Evolutionary conservation across 2,329 filamentous ascomycete genomes (phyloP), one percentile per base, ranked within the genome.

Genomic region (Beauveria sp.): DNA sequence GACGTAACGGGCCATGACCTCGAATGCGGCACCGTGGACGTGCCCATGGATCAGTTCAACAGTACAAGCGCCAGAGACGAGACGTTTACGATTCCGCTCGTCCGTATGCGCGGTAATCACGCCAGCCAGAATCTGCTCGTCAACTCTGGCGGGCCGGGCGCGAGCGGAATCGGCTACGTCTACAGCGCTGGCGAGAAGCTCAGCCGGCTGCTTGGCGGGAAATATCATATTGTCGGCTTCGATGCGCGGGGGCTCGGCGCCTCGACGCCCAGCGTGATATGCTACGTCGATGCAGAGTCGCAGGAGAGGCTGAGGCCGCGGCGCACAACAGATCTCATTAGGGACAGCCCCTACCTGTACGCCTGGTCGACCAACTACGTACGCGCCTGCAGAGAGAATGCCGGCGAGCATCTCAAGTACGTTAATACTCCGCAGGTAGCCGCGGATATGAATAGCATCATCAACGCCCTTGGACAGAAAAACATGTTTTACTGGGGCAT

Each of bases 361-460:
- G 74, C 76, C 0, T 78, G 74, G 74, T 68, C 77, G 1, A 66
- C 72, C 22, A 79, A 77, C 61, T 74, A 70, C 54, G 78, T 71
- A 3, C 69, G 67, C 12, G 74, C 76, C 0, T 81, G 79, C 53
- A 63, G 66, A 5, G 78, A 81, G 12, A 78, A 69, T 1, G 77
- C 76, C 72, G 78, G 77, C 0, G 76, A 78, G 53, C 68, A 79
- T 63, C 76, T 73, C 3, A 65, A 64, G 8, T 79, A 80, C 63
- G 69, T 80, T 62, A 80, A 81, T 61, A 81, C 79, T 0, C 78
- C 78, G 0, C 78, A 81, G 66, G 78, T 77, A 1, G 79, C 78
- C 10, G 77, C 79, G 38, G 79, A 82, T 62, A 81, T 81, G 78
- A 79, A 80, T 64, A 75, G 69, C 14, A 80, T 81, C 30, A 68